Conservation (phyloP, 208 protist species). For the Trypanosoma boissoni region DNA sequence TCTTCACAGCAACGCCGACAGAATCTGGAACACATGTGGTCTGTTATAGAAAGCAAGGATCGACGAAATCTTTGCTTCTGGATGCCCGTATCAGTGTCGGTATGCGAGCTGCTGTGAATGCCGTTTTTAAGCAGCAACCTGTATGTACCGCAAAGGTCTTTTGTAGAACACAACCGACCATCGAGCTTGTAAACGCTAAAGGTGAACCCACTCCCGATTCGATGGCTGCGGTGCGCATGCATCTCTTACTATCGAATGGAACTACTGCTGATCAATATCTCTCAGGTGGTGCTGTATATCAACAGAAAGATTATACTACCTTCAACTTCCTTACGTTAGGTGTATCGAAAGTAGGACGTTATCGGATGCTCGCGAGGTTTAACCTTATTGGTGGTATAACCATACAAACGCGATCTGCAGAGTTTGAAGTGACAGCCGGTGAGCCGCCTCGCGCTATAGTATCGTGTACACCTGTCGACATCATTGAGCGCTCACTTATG, state of each 20-base stretch:
- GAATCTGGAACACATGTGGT: constrained; percentile 51
- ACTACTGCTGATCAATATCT: constrained; percentile 29
- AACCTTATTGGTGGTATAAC: constrained; percentile 40
- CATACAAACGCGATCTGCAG: constrained; percentile 37
- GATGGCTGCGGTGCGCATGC: constrained; percentile 43
- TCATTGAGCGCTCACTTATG: constrained; percentile 27
- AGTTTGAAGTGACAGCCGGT: constrained; percentile 36
- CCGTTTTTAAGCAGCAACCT: constrained; percentile 52
- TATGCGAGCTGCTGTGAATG: constrained; percentile 37
- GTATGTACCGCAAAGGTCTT: constrained; percentile 33
- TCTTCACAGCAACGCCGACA: constrained; percentile 48
- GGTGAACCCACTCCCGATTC: constrained; percentile 34
- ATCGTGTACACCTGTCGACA: constrained; percentile 48
- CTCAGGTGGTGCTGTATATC: constrained; percentile 39
- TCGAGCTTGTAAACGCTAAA: constrained; percentile 43
- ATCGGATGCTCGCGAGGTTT: constrained; percentile 58
- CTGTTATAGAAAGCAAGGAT: constrained; percentile 41
- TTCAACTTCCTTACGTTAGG: constrained; percentile 61
- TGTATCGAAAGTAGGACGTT: constrained; percentile 46
- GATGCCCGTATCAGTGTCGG: constrained; percentile 30
- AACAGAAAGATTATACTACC: constrained; percentile 31
- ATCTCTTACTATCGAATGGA: constrained; percentile 36
- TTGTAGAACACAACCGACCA: constrained; percentile 63
- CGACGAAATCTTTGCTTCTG: constrained; percentile 29
- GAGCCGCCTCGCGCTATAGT: constrained; percentile 17